phyloP scores from a whole-genome alignment of 108 stramenopile species.

The Skeletonema grethae region DNA sequence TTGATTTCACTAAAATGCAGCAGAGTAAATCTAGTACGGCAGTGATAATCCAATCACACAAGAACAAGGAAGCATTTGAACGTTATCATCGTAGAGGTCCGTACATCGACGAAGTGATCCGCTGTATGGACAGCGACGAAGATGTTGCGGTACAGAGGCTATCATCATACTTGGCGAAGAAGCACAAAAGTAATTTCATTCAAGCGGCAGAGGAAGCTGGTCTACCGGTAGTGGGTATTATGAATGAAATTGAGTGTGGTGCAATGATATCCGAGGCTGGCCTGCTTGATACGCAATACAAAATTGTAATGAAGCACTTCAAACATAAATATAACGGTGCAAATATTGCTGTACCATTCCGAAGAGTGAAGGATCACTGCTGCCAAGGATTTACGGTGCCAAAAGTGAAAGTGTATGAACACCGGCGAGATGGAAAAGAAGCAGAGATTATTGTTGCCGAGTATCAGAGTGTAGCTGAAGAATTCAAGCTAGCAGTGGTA shows the following conservation, averaged over 20 bases:
- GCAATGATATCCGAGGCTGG: background rate
- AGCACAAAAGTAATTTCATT: too few relatives aligned
- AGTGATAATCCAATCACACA: too few relatives aligned
- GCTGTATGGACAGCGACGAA: too few relatives aligned
- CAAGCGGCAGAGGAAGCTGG: background rate
- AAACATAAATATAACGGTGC: background rate
- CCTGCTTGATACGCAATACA: background rate
- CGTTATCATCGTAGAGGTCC: too few relatives aligned
- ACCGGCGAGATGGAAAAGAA: background rate
- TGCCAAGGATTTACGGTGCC: background rate
- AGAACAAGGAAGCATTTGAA: too few relatives aligned
- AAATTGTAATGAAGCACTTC: background rate
- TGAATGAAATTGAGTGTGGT: slow-evolving; percentile 1
- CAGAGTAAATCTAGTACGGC: too few relatives aligned
- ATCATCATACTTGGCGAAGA: too few relatives aligned
- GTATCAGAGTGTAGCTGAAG: background rate
- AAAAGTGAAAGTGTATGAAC: background rate
- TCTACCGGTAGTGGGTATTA: background rate
- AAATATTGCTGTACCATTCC: background rate
- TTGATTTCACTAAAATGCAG: too few relatives aligned
- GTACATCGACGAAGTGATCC: too few relatives aligned
- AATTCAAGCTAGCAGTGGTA: background rate
- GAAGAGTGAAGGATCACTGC: background rate
- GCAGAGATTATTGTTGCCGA: background rate
- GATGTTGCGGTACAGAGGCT: too few relatives aligned